These are phyloP conservation scores for Edaphochlamys debaryana DNA, from an alignment of 139 green algal genomes.

Conservation along the genomic window DNA sequence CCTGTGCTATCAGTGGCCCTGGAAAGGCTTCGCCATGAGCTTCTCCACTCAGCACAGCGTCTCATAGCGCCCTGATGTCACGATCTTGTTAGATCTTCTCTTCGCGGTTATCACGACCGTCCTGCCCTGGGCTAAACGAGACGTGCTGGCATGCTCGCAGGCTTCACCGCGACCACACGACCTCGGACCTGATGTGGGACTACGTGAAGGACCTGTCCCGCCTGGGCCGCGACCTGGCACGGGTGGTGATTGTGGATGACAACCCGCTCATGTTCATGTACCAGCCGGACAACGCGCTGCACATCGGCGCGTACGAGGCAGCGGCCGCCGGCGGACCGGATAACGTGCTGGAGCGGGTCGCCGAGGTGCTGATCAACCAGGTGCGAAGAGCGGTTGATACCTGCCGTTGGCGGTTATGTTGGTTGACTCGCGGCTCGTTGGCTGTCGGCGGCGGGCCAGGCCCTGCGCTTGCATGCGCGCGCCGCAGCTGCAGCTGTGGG, in stretches of 20 bases:
- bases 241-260: constrained; percentile 66
- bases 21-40: too few relatives aligned
- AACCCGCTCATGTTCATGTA: constrained; percentile 77
- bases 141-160: too few relatives aligned
- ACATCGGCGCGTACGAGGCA: constrained; percentile 64
- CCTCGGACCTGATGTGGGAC: constrained; percentile 32
- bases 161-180: constrained; percentile 55
- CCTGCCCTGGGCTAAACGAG: too few relatives aligned
- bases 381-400: constrained; percentile 4
- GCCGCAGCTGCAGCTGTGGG: too few relatives aligned
- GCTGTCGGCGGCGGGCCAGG: too few relatives aligned
- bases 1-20: too few relatives aligned
- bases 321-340: constrained; percentile 18
- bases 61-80: too few relatives aligned
- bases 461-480: not conserved
- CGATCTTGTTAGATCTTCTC: too few relatives aligned
- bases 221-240: constrained; percentile 71
- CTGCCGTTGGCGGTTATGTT: not conserved
- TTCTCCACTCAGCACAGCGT: too few relatives aligned
- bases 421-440: too few relatives aligned
- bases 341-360: constrained; percentile 40
- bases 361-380: constrained; percentile 43
- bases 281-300: constrained; percentile 81
- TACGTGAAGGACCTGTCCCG: constrained; percentile 85
- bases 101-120: too few relatives aligned